A percentile compares a stretch with the other conserved stretches of the same genome.
Evolutionary conservation across 495 filamentous ascomycete species (phyloP).

Genomic region (Parathielavia hyrcaniae): DNA sequence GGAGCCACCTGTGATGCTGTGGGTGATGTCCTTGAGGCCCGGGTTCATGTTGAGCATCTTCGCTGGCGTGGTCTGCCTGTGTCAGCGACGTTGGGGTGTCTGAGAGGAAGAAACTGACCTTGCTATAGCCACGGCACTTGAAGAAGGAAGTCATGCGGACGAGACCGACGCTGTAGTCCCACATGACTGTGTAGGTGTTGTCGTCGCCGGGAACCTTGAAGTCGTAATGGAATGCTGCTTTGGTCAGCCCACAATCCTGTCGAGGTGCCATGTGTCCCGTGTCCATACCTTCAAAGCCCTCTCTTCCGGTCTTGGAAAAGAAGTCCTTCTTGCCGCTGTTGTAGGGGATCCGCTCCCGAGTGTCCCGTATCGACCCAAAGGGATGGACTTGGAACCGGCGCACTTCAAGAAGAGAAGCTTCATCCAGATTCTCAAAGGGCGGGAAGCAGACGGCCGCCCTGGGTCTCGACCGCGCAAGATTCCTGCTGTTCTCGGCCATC

Average conservation of each 20-base stretch:
- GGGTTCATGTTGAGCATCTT: constrained; percentile 74
- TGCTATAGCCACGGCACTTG: constrained; percentile 78
- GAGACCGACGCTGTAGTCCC: constrained; percentile 95
- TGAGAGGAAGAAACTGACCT: constrained; percentile 49
- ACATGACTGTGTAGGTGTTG: constrained; percentile 71
- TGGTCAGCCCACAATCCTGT: neutral
- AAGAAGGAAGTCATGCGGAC: constrained; percentile 93
- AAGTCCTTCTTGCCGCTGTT: constrained; percentile 89
- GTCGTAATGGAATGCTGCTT: constrained; percentile 81
- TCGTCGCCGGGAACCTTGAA: constrained; percentile 67
- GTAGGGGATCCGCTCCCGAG: constrained; percentile 78
- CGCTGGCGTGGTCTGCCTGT: constrained; percentile 66
- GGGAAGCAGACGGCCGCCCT: constrained; percentile 60
- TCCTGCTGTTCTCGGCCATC: constrained; percentile 54
- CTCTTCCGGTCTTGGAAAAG: constrained; percentile 72
- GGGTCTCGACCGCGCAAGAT: constrained; percentile 51
- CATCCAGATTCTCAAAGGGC: constrained; percentile 58
- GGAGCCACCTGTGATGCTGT: constrained; percentile 91
- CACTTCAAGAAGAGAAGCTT: constrained; percentile 50
- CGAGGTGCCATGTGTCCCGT: neutral
- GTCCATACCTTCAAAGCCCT: constrained; percentile 74
- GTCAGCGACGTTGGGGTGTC: neutral
- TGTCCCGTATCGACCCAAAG: constrained; percentile 60
- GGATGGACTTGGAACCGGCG: constrained; percentile 59
- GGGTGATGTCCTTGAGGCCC: constrained; percentile 75